These are phyloP conservation scores for Ceratocystis variospora DNA, from an alignment of 2,329 filamentous ascomycete species.

Conservation along the genomic window DNA sequence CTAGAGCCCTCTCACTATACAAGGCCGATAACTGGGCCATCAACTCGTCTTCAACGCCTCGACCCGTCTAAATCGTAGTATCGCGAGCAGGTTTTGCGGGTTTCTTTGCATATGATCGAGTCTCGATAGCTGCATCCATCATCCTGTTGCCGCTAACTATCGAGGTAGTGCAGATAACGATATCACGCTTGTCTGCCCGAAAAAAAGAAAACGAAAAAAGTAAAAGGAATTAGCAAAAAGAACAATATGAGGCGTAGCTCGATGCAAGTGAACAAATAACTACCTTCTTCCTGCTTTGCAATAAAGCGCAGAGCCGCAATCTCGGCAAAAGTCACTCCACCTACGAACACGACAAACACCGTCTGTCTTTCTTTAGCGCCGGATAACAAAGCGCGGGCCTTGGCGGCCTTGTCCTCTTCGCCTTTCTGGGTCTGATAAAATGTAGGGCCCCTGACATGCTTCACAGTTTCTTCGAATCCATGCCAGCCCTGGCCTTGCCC, in stretches of 20 bases:
- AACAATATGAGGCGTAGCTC: conserved; percentile 2
- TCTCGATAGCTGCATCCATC: conserved; percentile 75
- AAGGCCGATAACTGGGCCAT: neutral
- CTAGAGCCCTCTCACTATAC: neutral
- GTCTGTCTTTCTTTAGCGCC: conserved; percentile 65
- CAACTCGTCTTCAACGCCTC: neutral
- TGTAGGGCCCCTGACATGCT: conserved; percentile 73
- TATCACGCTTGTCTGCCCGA: conserved; percentile 52
- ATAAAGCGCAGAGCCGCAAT: conserved; percentile 89
- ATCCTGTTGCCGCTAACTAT: conserved; percentile 81
- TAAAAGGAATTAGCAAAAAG: neutral
- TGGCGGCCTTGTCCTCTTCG: conserved; percentile 82
- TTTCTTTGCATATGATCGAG: conserved; percentile 43
- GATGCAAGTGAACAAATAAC: conserved; percentile 16
- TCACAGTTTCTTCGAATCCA: conserved; percentile 83
- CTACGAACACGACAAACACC: conserved; percentile 90
- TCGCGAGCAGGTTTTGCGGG: neutral
- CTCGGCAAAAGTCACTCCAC: conserved; percentile 93
- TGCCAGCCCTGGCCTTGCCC: conserved; percentile 65
- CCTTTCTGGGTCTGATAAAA: conserved; percentile 89
- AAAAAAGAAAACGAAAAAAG: neutral
- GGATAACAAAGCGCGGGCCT: conserved; percentile 69
- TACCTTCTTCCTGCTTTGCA: conserved; percentile 65
- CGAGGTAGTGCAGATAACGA: conserved; percentile 85
- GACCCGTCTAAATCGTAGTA: neutral